Conservation (phyloP, 2,329 filamentous ascomycete genomes). For the Cladosporium sp. region DNA sequence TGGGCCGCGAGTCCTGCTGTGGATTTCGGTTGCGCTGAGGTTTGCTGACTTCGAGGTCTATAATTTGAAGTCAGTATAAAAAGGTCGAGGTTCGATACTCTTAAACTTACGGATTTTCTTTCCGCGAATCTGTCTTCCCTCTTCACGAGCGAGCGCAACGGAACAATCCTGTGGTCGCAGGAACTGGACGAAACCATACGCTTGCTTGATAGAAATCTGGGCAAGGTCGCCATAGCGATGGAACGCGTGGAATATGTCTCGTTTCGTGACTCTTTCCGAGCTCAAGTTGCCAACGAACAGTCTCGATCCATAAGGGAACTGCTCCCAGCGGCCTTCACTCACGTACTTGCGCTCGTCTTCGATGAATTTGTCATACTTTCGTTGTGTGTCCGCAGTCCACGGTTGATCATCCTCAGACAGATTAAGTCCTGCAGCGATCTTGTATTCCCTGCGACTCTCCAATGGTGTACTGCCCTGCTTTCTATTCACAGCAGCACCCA, state of each 20-base stretch:
- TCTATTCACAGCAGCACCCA: constrained; percentile 9
- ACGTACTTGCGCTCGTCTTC: constrained; percentile 73
- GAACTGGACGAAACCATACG: constrained; percentile 96
- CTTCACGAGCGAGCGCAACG: constrained; percentile 72
- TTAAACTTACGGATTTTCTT: constrained; percentile 85
- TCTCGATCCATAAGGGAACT: constrained; percentile 73
- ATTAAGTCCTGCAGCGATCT: constrained; percentile 32
- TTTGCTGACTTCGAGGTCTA: constrained; percentile 88
- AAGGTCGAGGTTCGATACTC: constrained; percentile 5
- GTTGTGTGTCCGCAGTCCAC: constrained; percentile 61
- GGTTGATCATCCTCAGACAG: constrained; percentile 48
- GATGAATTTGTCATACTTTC: constrained; percentile 70
- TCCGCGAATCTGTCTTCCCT: constrained; percentile 80
- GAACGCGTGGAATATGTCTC: constrained; percentile 90
- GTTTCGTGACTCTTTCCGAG: constrained; percentile 88
- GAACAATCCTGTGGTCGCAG: constrained; percentile 73
- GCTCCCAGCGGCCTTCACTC: constrained; percentile 76
- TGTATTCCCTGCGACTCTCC: constrained; percentile 33
- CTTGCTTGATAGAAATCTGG: constrained; percentile 94
- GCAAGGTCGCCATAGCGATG: constrained; percentile 81
- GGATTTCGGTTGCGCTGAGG: constrained; percentile 60
- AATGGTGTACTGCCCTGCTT: constrained; percentile 24
- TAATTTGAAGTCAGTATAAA: constrained; percentile 32
- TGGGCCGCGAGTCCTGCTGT: constrained; percentile 19
- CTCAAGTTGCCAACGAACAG: constrained; percentile 92